Evolutionary conservation across 2,329 filamentous ascomycete genomes (phyloP).

Genomic region (Xylariaceae sp.): DNA sequence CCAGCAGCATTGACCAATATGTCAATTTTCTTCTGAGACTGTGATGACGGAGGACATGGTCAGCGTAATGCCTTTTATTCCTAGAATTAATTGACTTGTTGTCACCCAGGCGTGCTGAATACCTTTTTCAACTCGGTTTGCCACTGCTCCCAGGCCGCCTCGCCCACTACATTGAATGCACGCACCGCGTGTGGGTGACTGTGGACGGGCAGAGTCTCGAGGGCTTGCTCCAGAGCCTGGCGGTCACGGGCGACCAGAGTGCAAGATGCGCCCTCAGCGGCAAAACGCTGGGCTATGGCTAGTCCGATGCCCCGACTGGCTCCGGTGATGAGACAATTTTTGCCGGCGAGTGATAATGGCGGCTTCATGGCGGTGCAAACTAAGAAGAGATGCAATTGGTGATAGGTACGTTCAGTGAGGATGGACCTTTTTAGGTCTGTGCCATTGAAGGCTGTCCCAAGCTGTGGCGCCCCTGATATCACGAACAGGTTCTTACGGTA

Average conservation of each 20-base stretch:
- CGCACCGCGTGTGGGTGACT: slow-evolving; percentile 7
- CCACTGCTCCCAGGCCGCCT: slow-evolving; percentile 14
- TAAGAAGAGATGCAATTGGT: no score
- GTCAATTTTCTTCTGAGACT: slow-evolving; percentile 31
- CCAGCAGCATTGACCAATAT: slow-evolving; percentile 80
- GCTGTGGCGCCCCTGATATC: no score
- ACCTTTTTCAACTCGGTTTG: not conserved
- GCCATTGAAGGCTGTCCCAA: no score
- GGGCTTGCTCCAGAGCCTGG: slow-evolving; percentile 40
- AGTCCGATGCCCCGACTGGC: slow-evolving; percentile 67
- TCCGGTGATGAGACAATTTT: slow-evolving; percentile 62
- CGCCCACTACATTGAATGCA: slow-evolving; percentile 21
- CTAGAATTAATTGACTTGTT: no score
- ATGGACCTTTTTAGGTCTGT: no score
- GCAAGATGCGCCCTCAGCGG: slow-evolving; percentile 54
- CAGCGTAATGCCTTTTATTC: no score
- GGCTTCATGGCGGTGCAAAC: no score
- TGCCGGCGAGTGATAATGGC: slow-evolving; percentile 35
- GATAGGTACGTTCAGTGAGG: no score
- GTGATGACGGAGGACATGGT: no score
- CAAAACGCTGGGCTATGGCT: slow-evolving; percentile 64
- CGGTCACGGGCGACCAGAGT: slow-evolving; percentile 59
- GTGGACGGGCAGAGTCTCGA: slow-evolving; percentile 27
- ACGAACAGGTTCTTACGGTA: no score
- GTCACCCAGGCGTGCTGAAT: not conserved